phyloP scores from a whole-genome alignment of 108 stramenopile species.

The Epithemia pelagica region DNA sequence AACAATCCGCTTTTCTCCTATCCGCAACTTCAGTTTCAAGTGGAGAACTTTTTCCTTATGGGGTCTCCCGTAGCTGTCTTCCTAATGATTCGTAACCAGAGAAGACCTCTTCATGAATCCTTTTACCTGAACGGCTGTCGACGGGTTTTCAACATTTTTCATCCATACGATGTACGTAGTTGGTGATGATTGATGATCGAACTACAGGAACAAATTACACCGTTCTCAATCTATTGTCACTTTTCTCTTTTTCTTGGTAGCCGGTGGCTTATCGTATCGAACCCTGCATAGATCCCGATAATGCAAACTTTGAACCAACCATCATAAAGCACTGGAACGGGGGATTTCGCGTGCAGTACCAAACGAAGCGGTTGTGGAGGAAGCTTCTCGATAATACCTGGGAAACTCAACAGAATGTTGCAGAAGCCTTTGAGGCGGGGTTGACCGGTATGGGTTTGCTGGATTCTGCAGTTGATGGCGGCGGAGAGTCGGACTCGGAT shows the following conservation, averaged over 20 bases:
- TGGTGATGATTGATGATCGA: not conserved
- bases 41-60: slow-evolving; percentile 39
- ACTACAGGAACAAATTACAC: not conserved
- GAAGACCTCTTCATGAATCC: slow-evolving; percentile 27
- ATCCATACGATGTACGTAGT: slow-evolving; percentile 42
- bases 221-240: not conserved
- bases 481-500: slow-evolving; percentile 4
- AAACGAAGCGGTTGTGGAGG: slow-evolving; percentile 54
- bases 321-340: slow-evolving; percentile 82
- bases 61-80: slow-evolving; percentile 69
- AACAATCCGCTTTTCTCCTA: slow-evolving; percentile 13
- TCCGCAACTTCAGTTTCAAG: slow-evolving; percentile 48
- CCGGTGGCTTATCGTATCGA: slow-evolving; percentile 80
- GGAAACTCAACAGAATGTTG: slow-evolving; percentile 41
- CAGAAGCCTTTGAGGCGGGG: slow-evolving; percentile 39
- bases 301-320: slow-evolving; percentile 44
- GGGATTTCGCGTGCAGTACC: slow-evolving; percentile 75
- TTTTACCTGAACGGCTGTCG: slow-evolving; percentile 44
- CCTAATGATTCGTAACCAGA: slow-evolving; percentile 62
- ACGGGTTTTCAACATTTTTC: slow-evolving; percentile 75
- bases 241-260: slow-evolving; percentile 19
- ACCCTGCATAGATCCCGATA: slow-evolving; percentile 47
- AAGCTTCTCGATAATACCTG: slow-evolving; percentile 38
- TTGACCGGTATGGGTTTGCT: slow-evolving; percentile 45
- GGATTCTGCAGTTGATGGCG: slow-evolving; percentile 24